Conservation (phyloP, 2,329 filamentous ascomycete genomes). For the Fusarium sambucinum region DNA sequence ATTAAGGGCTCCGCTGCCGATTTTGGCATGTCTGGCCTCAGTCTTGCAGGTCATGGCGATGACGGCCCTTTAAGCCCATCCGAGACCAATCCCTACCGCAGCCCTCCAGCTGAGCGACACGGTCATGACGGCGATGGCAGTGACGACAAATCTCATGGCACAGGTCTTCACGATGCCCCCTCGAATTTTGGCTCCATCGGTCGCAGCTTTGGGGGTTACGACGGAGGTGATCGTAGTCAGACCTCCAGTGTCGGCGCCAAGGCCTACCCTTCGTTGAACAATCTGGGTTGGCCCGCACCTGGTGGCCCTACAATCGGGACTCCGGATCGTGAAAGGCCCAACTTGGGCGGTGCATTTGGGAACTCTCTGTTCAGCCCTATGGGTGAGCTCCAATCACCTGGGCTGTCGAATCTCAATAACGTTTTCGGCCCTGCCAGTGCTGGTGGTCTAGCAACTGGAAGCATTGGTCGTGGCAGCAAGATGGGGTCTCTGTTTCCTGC, state of each 20-base stretch:
- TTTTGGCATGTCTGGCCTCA: slow-evolving; percentile 72
- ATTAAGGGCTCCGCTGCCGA: slow-evolving; percentile 67
- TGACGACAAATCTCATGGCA: slow-evolving; percentile 62
- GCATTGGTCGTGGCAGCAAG: slow-evolving; percentile 82
- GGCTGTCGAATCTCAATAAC: slow-evolving; percentile 73
- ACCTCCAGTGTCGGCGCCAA: slow-evolving; percentile 89
- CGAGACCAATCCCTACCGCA: slow-evolving; percentile 96
- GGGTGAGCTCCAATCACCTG: slow-evolving; percentile 82
- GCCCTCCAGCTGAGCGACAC: slow-evolving; percentile 82
- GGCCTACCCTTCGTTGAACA: slow-evolving; percentile 72
- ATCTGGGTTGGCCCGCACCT: slow-evolving; percentile 72
- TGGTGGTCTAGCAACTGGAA: slow-evolving; percentile 69
- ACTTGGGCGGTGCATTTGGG: slow-evolving; percentile 73
- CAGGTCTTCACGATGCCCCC: slow-evolving; percentile 53
- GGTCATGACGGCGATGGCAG: slow-evolving; percentile 72
- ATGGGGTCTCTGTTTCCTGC: slow-evolving; percentile 88
- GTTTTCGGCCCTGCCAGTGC: slow-evolving; percentile 75
- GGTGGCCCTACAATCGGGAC: slow-evolving; percentile 70
- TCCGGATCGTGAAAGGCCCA: slow-evolving; percentile 73
- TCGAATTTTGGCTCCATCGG: slow-evolving; percentile 66
- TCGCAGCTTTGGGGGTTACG: slow-evolving; percentile 66
- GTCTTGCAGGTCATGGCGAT: slow-evolving; percentile 68
- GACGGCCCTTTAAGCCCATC: slow-evolving; percentile 88
- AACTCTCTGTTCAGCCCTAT: slow-evolving; percentile 83
- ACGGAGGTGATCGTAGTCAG: slow-evolving; percentile 90